Percentiles rank a stretch among this genome's conserved stretches.
These are phyloP conservation scores for Myriosclerotinia scirpicola DNA, from an alignment of 2,329 filamentous ascomycete species.

Conservation along the genomic window DNA sequence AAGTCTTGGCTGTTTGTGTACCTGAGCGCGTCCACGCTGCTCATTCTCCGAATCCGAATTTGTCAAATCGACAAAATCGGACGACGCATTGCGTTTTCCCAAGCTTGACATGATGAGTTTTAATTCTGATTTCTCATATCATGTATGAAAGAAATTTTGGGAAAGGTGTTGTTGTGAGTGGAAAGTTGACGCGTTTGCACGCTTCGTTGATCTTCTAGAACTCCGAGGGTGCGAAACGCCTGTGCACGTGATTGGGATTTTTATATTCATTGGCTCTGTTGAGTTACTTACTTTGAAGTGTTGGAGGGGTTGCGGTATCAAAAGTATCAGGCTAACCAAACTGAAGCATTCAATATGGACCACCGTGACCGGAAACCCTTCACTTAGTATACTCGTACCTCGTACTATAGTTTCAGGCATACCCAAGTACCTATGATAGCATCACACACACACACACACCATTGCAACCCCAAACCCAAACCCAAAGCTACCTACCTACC, in stretches of 20 bases:
- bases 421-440: no score
- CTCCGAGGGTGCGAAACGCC: background rate
- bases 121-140: background rate
- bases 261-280: background rate
- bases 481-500: no score
- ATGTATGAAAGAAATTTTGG: background rate
- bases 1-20: conserved; percentile 37
- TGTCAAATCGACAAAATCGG: conserved; percentile 47
- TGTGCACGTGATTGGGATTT: background rate
- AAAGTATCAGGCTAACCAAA: no score
- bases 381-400: no score
- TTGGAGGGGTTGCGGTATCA: no score
- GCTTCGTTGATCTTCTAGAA: background rate
- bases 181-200: conserved; percentile 12
- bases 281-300: no score
- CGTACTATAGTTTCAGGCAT: no score
- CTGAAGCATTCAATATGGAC: no score
- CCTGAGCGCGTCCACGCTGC: conserved; percentile 20
- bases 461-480: no score
- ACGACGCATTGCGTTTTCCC: conserved; percentile 42
- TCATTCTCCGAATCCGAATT: conserved; percentile 41
- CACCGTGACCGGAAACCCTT: no score
- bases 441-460: no score
- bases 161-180: background rate
- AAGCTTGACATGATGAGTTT: conserved; percentile 2